Percentiles rank a stretch among this genome's conserved stretches.
These are phyloP conservation scores for Wickerhamomyces bisporus DNA, from an alignment of 805 yeast genomes.

Conservation along the genomic window DNA sequence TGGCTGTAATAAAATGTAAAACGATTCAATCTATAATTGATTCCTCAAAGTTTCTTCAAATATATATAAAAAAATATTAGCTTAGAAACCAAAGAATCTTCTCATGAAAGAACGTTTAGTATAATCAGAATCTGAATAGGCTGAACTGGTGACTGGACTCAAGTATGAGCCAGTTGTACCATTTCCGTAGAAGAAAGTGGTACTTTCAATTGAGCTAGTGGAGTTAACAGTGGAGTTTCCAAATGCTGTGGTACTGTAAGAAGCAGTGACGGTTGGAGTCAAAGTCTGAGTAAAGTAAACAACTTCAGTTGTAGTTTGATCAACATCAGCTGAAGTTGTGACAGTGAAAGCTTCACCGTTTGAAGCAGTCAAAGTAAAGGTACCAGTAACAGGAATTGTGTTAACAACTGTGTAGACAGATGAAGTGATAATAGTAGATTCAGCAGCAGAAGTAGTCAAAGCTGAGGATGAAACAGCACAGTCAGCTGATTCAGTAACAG, in stretches of 20 bases:
- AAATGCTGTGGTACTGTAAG: slow-evolving; percentile 4
- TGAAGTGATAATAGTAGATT: slow-evolving; percentile 3
- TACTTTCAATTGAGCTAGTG: slow-evolving; percentile 4
- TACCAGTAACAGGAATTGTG: slow-evolving; percentile 17
- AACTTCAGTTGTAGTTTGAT: slow-evolving; percentile 19
- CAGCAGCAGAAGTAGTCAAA: background rate
- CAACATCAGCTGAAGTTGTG: slow-evolving; percentile 21
- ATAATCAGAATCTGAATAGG: slow-evolving; percentile 3
- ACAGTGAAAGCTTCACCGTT: slow-evolving; percentile 20
- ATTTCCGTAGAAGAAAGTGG: slow-evolving; percentile 11
- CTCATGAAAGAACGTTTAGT: slow-evolving; percentile 7
- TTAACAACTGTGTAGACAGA: slow-evolving; percentile 9
- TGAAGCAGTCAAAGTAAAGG: slow-evolving; percentile 22
- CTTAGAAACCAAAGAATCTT: slow-evolving; percentile 12
- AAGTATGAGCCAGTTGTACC: slow-evolving; percentile 9
- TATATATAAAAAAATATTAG: too few relatives aligned
- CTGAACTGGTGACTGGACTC: slow-evolving; percentile 9
- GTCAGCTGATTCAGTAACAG: slow-evolving; percentile 19
- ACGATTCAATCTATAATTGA: too few relatives aligned
- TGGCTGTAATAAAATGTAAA: too few relatives aligned
- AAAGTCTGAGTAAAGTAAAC: slow-evolving; percentile 11
- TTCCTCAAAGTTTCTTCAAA: background rate
- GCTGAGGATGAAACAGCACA: slow-evolving; percentile 4
- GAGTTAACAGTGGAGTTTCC: slow-evolving; percentile 5
- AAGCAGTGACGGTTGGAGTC: slow-evolving; percentile 7